These are phyloP conservation scores for Cladosporium sp. DNA, from an alignment of 2,329 filamentous ascomycete genomes.

Conservation along the genomic window DNA sequence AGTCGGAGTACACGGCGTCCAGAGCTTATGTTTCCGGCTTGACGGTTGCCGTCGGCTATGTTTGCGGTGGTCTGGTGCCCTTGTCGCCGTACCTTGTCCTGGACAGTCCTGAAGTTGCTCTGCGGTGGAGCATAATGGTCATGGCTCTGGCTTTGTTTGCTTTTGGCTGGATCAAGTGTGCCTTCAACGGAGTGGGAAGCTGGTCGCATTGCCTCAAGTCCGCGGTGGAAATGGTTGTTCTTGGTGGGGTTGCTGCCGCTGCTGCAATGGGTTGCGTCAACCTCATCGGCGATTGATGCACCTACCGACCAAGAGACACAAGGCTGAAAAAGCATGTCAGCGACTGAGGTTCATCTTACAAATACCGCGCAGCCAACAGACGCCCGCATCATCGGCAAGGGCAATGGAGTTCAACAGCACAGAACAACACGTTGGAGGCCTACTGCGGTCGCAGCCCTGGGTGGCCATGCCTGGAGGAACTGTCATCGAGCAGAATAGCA, in stretches of 20 bases:
- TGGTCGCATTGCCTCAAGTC: conserved; percentile 52
- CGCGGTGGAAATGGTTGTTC: conserved; percentile 59
- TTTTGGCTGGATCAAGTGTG: conserved; percentile 62
- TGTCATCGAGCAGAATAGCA: no score
- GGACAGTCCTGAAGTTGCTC: conserved; percentile 38
- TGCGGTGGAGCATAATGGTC: conserved; percentile 52
- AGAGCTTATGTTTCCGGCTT: conserved; percentile 52
- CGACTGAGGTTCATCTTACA: no score
- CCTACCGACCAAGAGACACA: no score
- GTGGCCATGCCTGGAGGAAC: no score
- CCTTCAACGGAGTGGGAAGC: conserved; percentile 39
- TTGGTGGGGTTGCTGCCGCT: conserved; percentile 62
- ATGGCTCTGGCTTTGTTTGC: conserved; percentile 56
- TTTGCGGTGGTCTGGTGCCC: conserved; percentile 64
- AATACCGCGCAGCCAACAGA: no score
- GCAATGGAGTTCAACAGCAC: no score
- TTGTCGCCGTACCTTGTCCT: conserved; percentile 64
- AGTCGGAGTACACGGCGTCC: conserved; percentile 35
- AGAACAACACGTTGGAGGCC: no score
- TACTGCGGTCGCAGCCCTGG: no score
- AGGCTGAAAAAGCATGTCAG: no score
- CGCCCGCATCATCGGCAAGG: no score
- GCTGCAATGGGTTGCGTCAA: conserved; percentile 60
- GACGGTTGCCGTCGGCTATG: conserved; percentile 65
- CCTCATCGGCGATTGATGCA: conserved; percentile 36